Conservation (phyloP, 805 yeast genomes). For the Schwanniomyces polymorphus region DNA sequence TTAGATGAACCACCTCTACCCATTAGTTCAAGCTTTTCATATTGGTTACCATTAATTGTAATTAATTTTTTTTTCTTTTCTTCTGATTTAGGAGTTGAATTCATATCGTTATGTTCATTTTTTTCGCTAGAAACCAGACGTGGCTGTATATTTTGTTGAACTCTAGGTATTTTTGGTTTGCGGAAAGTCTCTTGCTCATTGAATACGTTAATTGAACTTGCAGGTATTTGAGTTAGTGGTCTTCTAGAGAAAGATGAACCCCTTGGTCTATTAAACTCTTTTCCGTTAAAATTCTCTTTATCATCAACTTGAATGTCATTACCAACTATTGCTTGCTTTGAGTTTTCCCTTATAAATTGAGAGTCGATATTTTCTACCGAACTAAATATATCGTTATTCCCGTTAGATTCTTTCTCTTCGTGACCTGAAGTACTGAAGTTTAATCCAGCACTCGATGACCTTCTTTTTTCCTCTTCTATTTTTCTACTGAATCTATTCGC, state of each 20-base stretch:
- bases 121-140: neutral
- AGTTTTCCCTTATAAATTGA: neutral
- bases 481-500: conserved; percentile 5
- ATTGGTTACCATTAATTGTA: conserved; percentile 55
- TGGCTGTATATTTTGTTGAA: neutral
- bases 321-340: no score
- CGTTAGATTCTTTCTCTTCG: neutral
- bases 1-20: conserved; percentile 94
- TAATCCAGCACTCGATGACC: neutral
- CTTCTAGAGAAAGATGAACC: conserved; percentile 7
- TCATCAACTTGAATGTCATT: neutral
- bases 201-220: conserved; percentile 9
- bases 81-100: conserved; percentile 8
- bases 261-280: neutral
- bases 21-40: conserved; percentile 72
- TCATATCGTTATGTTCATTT: neutral
- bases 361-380: neutral
- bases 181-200: conserved; percentile 24
- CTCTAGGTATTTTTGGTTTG: conserved; percentile 31
- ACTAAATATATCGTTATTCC: neutral
- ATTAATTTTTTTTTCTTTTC: conserved; percentile 26
- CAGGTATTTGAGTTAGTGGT: conserved; percentile 19
- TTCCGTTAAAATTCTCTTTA: conserved; percentile 1
- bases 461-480: conserved; percentile 3
- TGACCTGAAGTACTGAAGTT: neutral